phyloP scores from a whole-genome alignment of 306 rosid species.

The Arachis hypogaea region DNA sequence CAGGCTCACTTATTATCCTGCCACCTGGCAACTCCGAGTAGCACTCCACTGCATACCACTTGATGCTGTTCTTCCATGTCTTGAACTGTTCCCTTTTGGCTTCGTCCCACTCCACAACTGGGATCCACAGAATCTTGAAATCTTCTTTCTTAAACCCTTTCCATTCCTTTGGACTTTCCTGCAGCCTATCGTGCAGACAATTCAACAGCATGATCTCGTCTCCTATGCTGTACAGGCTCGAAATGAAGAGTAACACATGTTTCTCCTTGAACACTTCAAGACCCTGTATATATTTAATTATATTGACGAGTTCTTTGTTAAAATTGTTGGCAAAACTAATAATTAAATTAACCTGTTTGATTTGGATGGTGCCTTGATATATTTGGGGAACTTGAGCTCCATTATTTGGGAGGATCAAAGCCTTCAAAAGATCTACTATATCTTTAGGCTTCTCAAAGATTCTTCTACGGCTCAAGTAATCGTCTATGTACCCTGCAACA shows the following conservation, averaged over 20 bases:
- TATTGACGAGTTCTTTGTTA: no score
- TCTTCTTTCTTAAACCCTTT: constrained; percentile 41
- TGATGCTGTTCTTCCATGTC: constrained; percentile 28
- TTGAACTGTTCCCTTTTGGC: not conserved
- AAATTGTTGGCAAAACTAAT: constrained; percentile 3
- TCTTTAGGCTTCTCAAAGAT: constrained; percentile 36
- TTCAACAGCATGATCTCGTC: constrained; percentile 45
- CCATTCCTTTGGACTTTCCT: constrained; percentile 27
- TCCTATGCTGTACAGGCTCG: constrained; percentile 30
- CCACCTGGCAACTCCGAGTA: constrained; percentile 36
- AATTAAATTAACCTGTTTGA: not conserved
- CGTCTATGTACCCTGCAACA: constrained; percentile 24
- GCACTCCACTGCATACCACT: constrained; percentile 33
- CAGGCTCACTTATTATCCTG: constrained; percentile 31
- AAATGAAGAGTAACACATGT: constrained; percentile 39
- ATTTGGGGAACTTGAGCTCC: constrained; percentile 28
- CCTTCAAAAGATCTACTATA: constrained; percentile 37
- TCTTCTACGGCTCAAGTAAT: not conserved
- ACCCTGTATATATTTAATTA: constrained; percentile 19
- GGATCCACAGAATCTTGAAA: constrained; percentile 46
- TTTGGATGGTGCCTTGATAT: not conserved
- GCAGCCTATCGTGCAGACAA: constrained; percentile 37
- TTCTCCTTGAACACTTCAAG: constrained; percentile 39
- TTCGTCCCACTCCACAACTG: constrained; percentile 39
- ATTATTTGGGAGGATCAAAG: constrained; percentile 24